Conservation (phyloP, 2,329 filamentous ascomycete genomes). For the Talaromyces funiculosus region DNA sequence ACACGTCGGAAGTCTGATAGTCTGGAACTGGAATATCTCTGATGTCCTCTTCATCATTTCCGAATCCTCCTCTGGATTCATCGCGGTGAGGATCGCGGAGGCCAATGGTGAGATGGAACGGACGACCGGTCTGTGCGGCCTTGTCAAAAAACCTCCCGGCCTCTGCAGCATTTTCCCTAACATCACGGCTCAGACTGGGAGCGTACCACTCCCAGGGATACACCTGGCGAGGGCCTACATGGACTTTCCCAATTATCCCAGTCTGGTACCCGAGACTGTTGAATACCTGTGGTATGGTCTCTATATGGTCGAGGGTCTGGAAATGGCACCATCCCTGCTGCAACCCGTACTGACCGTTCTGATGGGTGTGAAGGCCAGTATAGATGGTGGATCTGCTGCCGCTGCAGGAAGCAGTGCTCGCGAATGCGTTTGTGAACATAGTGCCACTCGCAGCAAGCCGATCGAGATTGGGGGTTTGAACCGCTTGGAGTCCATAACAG, state of each 20-base stretch:
- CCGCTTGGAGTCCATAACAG: conserved; percentile 25
- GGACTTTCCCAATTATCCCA: conserved; percentile 46
- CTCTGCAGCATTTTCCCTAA: conserved; percentile 36
- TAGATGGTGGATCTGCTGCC: conserved; percentile 45
- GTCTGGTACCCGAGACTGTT: conserved; percentile 40
- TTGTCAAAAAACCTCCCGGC: conserved; percentile 36
- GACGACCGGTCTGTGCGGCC: conserved; percentile 24
- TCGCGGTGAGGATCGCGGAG: conserved; percentile 46
- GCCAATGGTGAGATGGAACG: conserved; percentile 45
- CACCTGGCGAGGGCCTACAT: conserved; percentile 38
- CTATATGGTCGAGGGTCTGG: conserved; percentile 40
- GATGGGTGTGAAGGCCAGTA: conserved; percentile 44
- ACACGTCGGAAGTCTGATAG: conserved; percentile 31
- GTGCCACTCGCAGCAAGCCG: conserved; percentile 34
- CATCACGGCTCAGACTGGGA: conserved; percentile 42
- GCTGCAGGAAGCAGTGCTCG: conserved; percentile 41
- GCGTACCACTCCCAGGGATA: conserved; percentile 42
- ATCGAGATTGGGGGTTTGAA: conserved; percentile 40
- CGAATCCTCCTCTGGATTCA: conserved; percentile 38
- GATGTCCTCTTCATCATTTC: conserved; percentile 36
- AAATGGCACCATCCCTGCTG: conserved; percentile 38
- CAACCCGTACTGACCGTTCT: conserved; percentile 47
- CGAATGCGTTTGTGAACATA: conserved; percentile 26
- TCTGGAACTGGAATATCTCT: conserved; percentile 20
- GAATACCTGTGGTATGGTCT: conserved; percentile 39